Percentiles rank a stretch among this genome's conserved stretches.
These are phyloP conservation scores for Pyrus betulifolia DNA, from an alignment of 306 rosid genomes.

Conservation along the genomic window DNA sequence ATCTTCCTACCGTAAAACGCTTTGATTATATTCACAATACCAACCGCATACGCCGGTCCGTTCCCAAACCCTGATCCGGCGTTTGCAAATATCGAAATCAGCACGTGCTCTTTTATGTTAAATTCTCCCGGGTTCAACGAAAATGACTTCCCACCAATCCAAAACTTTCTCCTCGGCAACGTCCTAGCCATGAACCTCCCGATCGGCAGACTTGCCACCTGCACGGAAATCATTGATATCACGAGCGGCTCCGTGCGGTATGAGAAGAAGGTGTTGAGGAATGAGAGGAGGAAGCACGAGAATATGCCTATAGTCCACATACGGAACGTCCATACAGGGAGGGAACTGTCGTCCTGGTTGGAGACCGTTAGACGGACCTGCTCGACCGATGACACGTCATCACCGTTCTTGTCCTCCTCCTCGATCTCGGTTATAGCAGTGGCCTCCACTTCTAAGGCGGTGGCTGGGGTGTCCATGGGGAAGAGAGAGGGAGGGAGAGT, in stretches of 20 bases:
- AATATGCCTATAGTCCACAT: constrained; percentile 68
- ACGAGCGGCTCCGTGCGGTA: constrained; percentile 65
- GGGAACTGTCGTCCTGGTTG: constrained; percentile 53
- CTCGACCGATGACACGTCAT: constrained; percentile 51
- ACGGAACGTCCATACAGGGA: constrained; percentile 79
- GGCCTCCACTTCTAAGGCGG: not conserved
- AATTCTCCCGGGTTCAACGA: constrained; percentile 35
- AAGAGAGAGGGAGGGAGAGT: not conserved
- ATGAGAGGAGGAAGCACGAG: constrained; percentile 58
- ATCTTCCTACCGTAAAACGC: constrained; percentile 31
- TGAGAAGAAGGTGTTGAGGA: constrained; percentile 74
- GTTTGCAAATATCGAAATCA: constrained; percentile 32
- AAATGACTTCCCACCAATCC: constrained; percentile 21
- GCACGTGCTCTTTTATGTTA: constrained; percentile 34
- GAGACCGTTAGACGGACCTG: constrained; percentile 63
- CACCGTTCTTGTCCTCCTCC: constrained; percentile 6
- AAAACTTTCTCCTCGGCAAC: constrained; percentile 35
- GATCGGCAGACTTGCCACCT: constrained; percentile 59
- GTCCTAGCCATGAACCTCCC: constrained; percentile 64
- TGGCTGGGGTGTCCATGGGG: not conserved
- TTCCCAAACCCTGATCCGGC: constrained; percentile 25
- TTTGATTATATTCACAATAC: constrained; percentile 21
- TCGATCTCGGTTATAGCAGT: not conserved
- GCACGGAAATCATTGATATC: constrained; percentile 59
- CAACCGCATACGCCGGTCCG: constrained; percentile 28